Percentiles rank a stretch among this genome's conserved stretches.
phyloP scores from a whole-genome alignment of 441 rosid genomes.

The Gossypium trilobum region DNA sequence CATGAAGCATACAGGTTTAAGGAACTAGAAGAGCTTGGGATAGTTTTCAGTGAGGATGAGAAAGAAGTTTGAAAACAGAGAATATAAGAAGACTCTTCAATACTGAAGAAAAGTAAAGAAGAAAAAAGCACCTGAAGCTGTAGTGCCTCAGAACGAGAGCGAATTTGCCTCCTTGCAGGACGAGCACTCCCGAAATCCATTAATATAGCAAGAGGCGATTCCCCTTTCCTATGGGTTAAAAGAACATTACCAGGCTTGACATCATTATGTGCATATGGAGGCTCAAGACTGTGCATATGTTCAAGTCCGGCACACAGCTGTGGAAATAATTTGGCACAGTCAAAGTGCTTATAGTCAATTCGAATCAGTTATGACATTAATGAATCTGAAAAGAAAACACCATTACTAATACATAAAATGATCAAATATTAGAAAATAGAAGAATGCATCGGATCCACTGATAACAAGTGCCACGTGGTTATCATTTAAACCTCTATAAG shows the following conservation, averaged over 20 bases:
- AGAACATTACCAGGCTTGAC: conserved; percentile 97
- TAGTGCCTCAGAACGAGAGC: conserved; percentile 84
- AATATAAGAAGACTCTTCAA: not conserved
- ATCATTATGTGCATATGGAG: conserved; percentile 98
- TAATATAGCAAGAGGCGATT: conserved; percentile 73
- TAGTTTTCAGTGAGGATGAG: not conserved
- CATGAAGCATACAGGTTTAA: not conserved
- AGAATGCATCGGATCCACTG: not conserved
- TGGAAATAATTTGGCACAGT: conserved; percentile 19
- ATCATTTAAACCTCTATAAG: not conserved
- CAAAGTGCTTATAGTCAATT: not conserved
- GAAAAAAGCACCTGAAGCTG: conserved; percentile 61
- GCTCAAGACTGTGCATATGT: conserved; percentile 88
- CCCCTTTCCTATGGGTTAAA: conserved; percentile 72
- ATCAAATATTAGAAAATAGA: not conserved
- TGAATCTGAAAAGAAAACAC: not conserved
- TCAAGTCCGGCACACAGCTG: conserved; percentile 96
- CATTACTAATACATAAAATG: not conserved
- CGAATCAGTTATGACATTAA: not conserved
- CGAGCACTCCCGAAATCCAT: conserved; percentile 98
- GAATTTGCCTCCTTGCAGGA: conserved; percentile 77
- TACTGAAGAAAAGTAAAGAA: not conserved
- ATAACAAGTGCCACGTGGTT: not conserved
- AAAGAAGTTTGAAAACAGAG: not conserved
- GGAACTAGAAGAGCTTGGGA: not conserved